Evolutionary conservation across 176 grass and related monocot species (phyloP).

Genomic region (Phragmites australis): DNA sequence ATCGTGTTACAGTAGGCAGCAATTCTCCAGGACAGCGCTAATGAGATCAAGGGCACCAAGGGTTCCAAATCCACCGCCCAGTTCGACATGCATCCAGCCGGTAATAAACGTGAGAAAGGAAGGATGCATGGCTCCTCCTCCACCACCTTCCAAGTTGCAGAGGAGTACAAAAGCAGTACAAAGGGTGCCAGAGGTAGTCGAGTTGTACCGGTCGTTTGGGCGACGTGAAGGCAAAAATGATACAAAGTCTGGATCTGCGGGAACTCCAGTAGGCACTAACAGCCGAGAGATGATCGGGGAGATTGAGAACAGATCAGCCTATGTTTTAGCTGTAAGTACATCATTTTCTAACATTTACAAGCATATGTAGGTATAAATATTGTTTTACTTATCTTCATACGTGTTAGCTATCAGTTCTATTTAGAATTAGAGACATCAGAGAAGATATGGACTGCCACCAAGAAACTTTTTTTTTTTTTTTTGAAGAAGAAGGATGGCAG

Average conservation of each 20-base stretch:
- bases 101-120: slow-evolving; percentile 39
- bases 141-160: slow-evolving; percentile 57
- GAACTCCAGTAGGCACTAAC: slow-evolving; percentile 55
- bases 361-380: neutral
- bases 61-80: slow-evolving; percentile 82
- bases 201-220: slow-evolving; percentile 71
- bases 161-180: slow-evolving; percentile 58
- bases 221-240: slow-evolving; percentile 85
- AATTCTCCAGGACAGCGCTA: slow-evolving; percentile 37
- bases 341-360: slow-evolving; percentile 2
- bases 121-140: slow-evolving; percentile 50
- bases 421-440: neutral
- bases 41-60: slow-evolving; percentile 61
- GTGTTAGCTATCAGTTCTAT: slow-evolving; percentile 8
- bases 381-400: neutral
- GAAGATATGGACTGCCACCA: neutral
- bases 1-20: slow-evolving; percentile 41
- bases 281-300: slow-evolving; percentile 93
- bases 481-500: too few relatives aligned
- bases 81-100: slow-evolving; percentile 36
- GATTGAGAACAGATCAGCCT: slow-evolving; percentile 93
- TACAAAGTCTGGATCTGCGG: slow-evolving; percentile 53
- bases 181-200: slow-evolving; percentile 86
- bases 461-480: too few relatives aligned
- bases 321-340: slow-evolving; percentile 89